Base-by-base conservation (phyloP, 1,284 basidiomycete species). In the Moesziomyces globuligerus region DNA sequence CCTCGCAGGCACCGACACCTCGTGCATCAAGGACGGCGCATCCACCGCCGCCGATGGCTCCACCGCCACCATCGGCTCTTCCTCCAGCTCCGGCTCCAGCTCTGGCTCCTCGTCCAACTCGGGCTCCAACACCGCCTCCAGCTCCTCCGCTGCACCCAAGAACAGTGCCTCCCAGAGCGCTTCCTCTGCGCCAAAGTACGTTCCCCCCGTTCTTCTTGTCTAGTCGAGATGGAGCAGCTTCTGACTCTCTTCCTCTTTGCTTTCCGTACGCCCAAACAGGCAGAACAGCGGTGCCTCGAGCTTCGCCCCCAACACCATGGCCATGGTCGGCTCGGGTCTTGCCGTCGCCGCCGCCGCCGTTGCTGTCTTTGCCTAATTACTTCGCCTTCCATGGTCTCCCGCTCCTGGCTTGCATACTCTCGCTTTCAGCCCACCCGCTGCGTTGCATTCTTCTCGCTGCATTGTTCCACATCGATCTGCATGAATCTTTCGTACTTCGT, bases 271-370 rank as follows among this genome's bases (percentile, higher is more conserved):
- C n/a, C n/a, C n/a, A n/a, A n/a, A n/a, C n/a, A 55, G 13, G 24
- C 53, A 55, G 53, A 47, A 39, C 28, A 66, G 51, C 62, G 62
- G 56, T 29, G 62, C 56, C 24, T 26, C 28, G 36, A 54, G 29
- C 56, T 54, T 54, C 51, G 44, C 44, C 41, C 21, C 44, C 29
- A 46, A 59, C 56, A 38, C 62, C 13, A 52, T 45, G 28, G 53
- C 62, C 21, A 51, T 66, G 39, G 39, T 66, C 55, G 28, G 42
- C 51, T 50, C 55, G 4, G 62, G 51, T 48, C 52, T 66, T 20
- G 62, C 56, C n/a, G 50, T 52, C 23, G 62, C 55, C 18, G 62
- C 62, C 37, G 62, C 37, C 18, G 62, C 56, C 26, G 46, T 46
- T 54, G 62, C 51, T 37, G 37, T 49, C 39, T 66, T 59, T 15